A percentile compares a stretch with the other conserved stretches of the same genome.
Evolutionary conservation across 208 protist genomes (phyloP).

Genomic region (Balamuthia mandrillaris): DNA sequence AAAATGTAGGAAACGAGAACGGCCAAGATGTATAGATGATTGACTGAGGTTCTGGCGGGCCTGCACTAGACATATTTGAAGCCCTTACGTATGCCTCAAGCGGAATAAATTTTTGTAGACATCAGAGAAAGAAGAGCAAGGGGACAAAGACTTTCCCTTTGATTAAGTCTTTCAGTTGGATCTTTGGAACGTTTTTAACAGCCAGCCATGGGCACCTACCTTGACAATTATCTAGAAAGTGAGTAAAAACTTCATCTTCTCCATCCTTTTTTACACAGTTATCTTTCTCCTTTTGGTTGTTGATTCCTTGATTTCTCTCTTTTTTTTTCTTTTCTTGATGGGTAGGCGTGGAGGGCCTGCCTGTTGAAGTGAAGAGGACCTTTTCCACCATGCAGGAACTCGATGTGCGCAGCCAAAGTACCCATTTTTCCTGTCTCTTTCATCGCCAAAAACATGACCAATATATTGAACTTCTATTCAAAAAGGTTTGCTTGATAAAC

Average conservation of each 20-base stretch:
- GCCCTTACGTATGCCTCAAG: not conserved
- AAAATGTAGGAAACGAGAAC: too few species aligned
- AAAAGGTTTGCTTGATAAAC: constrained; percentile 15
- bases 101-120: not conserved
- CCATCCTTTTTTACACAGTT: not conserved
- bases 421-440: not conserved
- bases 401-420: constrained; percentile 21
- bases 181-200: not conserved
- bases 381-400: constrained; percentile 53
- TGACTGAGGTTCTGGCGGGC: not conserved
- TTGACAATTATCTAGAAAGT: constrained; percentile 63
- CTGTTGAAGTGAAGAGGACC: constrained; percentile 44
- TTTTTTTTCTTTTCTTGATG: not conserved
- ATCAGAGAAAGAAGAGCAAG: not conserved
- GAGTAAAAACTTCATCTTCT: not conserved
- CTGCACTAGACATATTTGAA: not conserved
- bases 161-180: too few species aligned
- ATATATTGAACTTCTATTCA: not conserved
- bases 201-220: constrained; percentile 50
- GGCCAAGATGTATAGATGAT: not conserved
- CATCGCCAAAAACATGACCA: not conserved
- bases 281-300: not conserved
- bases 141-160: not conserved
- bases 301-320: not conserved
- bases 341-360: constrained; percentile 44